phyloP scores from a whole-genome alignment of 345 rosid genomes.

The Psidium guajava region DNA sequence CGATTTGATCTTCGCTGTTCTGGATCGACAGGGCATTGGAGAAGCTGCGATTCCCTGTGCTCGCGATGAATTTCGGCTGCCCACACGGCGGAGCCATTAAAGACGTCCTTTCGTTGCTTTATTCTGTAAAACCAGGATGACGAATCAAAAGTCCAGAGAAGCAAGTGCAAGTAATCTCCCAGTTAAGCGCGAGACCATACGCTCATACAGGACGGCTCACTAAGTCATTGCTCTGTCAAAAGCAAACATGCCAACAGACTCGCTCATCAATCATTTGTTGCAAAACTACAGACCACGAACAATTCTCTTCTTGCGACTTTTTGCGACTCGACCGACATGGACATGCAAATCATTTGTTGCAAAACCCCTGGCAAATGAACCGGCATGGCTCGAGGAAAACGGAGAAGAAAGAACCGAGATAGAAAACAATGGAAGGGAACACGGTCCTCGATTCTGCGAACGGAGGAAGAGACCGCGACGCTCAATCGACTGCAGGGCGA shows the following conservation, averaged over 20 bases:
- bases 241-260: not conserved
- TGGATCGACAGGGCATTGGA: conserved; percentile 59
- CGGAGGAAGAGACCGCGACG: not conserved
- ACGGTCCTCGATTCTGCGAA: not conserved
- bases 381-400: too few species aligned
- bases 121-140: not conserved
- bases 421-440: not conserved
- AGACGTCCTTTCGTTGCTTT: not conserved
- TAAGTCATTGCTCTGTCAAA: not conserved
- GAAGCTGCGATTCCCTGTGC: conserved; percentile 50
- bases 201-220: not conserved
- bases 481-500: not conserved
- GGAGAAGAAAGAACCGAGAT: too few species aligned
- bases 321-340: not conserved
- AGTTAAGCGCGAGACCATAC: not conserved
- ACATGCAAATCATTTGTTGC: not conserved
- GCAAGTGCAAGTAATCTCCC: not conserved
- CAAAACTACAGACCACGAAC: not conserved
- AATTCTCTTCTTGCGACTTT: not conserved
- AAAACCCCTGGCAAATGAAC: not conserved
- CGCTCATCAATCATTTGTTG: not conserved
- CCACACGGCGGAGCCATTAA: conserved; percentile 20
- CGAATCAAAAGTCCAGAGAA: not conserved
- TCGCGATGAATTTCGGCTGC: conserved; percentile 67
- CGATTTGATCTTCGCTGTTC: conserved; percentile 47